Evolutionary conservation across 257 asterid species (phyloP).

Genomic region (Linderniella brevidens): DNA sequence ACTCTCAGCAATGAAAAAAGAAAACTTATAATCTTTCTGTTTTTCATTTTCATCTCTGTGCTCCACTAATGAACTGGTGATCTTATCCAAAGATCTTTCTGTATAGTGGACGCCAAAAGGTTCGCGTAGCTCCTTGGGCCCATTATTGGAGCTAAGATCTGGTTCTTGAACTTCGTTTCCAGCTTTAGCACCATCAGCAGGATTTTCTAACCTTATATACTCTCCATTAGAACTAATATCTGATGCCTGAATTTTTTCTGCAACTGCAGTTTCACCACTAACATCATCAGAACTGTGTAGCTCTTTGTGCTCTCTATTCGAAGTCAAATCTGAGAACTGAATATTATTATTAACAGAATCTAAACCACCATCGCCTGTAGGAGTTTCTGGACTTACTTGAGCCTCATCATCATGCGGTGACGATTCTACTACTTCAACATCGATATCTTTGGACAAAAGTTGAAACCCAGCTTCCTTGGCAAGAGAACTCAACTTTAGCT

Average conservation of each 20-base stretch:
- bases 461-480: conserved; percentile 89
- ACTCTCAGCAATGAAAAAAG: conserved; percentile 65
- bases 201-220: no score
- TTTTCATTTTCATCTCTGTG: no score
- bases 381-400: conserved; percentile 21
- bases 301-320: no score
- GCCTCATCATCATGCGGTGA: conserved; percentile 22
- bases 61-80: conserved; percentile 17
- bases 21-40: no score
- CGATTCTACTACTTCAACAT: conserved; percentile 38
- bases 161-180: conserved; percentile 4
- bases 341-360: conserved; percentile 13
- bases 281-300: no score
- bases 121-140: conserved; percentile 16
- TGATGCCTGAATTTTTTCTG: no score
- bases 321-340: no score
- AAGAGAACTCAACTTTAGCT: conserved; percentile 55
- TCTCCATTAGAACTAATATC: no score
- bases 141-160: conserved; percentile 14
- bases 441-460: conserved; percentile 67
- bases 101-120: conserved; percentile 20
- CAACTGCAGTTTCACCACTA: no score
- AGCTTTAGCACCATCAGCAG: no score
- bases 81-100: conserved; percentile 20
- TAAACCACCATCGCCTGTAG: conserved; percentile 15